These are phyloP conservation scores for Erigeron philadelphicus DNA, from an alignment of 140 eudicot genomes.

Conservation along the genomic window DNA sequence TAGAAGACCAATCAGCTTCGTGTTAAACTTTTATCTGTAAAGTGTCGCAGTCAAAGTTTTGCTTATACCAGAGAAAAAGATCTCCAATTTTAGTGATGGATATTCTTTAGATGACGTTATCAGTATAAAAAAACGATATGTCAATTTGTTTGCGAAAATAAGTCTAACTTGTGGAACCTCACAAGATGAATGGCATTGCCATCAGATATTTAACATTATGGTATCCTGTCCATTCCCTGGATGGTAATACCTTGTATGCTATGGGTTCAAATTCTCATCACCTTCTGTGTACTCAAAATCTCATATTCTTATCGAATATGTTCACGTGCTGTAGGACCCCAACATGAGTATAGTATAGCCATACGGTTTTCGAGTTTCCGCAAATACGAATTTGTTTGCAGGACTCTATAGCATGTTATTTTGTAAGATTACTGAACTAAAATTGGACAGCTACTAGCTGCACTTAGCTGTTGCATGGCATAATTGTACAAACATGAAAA, in stretches of 20 bases:
- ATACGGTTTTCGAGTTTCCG: constrained; percentile 2
- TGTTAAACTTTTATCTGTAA: constrained; percentile 1
- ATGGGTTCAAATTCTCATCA: background rate
- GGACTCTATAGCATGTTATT: background rate
- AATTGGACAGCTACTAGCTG: constrained; percentile 7
- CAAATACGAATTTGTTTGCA: background rate
- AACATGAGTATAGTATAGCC: background rate
- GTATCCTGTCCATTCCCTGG: constrained; percentile 4
- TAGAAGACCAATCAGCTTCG: constrained; percentile 5
- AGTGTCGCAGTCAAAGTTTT: constrained; percentile 12
- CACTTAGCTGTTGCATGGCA: constrained; percentile 4
- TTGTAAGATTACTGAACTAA: background rate
- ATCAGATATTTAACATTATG: constrained; percentile 1
- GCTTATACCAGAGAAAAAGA: background rate
- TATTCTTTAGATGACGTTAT: constrained; percentile 15
- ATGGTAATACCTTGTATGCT: constrained; percentile 9
- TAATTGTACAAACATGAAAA: background rate
- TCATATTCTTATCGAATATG: constrained; percentile 3
- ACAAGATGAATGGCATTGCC: constrained; percentile 10
- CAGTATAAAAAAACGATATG: constrained; percentile 5
- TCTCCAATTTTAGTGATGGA: constrained; percentile 21
- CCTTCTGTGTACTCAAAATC: background rate
- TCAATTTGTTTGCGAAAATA: constrained; percentile 2
- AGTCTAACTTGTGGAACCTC: constrained; percentile 21
- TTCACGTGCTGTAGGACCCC: constrained; percentile 5